Conservation (phyloP, 176 grass and related monocot genomes). For the Triticum urartu region DNA sequence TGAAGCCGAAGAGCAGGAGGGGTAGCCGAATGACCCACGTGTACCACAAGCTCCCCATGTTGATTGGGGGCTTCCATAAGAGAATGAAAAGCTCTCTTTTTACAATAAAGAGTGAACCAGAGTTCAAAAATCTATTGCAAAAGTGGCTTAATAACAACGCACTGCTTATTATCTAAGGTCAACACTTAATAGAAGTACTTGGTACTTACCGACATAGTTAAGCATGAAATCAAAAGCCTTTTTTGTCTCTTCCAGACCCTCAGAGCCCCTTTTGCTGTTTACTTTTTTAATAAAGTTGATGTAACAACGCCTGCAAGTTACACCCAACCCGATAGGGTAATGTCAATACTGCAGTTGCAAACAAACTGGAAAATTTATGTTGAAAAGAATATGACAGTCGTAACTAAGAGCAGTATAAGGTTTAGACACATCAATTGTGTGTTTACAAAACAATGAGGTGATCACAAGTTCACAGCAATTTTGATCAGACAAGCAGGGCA, state of each 20-base stretch:
- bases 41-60: too few relatives aligned
- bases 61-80: too few relatives aligned
- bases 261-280: constrained; percentile 77
- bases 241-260: constrained; percentile 83
- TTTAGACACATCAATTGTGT: not conserved
- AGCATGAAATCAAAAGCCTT: constrained; percentile 99
- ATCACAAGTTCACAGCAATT: not conserved
- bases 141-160: not conserved
- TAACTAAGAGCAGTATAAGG: not conserved
- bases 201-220: constrained; percentile 72
- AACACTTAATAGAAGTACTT: not conserved
- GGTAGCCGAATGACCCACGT: not conserved
- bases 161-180: not conserved
- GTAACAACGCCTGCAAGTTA: constrained; percentile 78
- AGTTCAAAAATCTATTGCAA: not conserved
- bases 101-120: too few relatives aligned
- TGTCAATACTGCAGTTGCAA: constrained; percentile 4
- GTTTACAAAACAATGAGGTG: not conserved
- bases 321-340: constrained; percentile 9
- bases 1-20: not conserved
- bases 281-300: constrained; percentile 81
- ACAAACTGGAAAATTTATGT: not conserved
- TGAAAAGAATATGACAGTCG: not conserved
- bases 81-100: too few relatives aligned
- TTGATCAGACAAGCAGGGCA: not conserved